A percentile compares a stretch with the other conserved stretches of the same genome.
phyloP scores from a whole-genome alignment of 805 yeast genomes.

The Brettanomyces bruxellensis region DNA sequence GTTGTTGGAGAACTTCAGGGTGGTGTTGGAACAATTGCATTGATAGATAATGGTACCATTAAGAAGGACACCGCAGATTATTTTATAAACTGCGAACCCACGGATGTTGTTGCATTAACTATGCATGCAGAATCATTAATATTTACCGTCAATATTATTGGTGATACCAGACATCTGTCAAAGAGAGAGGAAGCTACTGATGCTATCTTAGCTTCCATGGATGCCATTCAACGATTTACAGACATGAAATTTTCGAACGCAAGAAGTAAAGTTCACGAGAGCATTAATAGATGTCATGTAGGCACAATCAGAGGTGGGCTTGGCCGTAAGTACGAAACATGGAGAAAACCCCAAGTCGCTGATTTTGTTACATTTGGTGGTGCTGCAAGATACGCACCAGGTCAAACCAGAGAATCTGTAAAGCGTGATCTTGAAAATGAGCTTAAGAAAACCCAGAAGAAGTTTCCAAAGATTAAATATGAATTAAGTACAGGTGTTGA shows the following conservation, averaged over 20 bases:
- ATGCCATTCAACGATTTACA: conserved; percentile 18
- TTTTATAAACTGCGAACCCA: conserved; percentile 25
- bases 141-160: conserved; percentile 20
- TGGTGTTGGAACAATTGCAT: conserved; percentile 23
- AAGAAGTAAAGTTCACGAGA: conserved; percentile 14
- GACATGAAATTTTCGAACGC: conserved; percentile 20
- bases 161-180: conserved; percentile 25
- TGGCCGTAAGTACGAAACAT: conserved; percentile 20
- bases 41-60: conserved; percentile 15
- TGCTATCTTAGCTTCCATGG: conserved; percentile 22
- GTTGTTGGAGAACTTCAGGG: conserved; percentile 23
- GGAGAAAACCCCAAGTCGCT: conserved; percentile 26
- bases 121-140: conserved; percentile 26
- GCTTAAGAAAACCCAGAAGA: conserved; percentile 15
- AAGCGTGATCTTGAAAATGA: conserved; percentile 17
- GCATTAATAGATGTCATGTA: conserved; percentile 23
- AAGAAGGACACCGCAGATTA: conserved; percentile 20
- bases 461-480: conserved; percentile 17
- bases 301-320: conserved; percentile 24
- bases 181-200: conserved; percentile 26
- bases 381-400: conserved; percentile 26
- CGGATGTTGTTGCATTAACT: conserved; percentile 21
- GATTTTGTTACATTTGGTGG: conserved; percentile 25
- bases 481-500: conserved; percentile 12
- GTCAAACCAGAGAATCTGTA: conserved; percentile 18